Conservation (phyloP, 176 grass and related monocot genomes). For the Thinopyrum elongatum region DNA sequence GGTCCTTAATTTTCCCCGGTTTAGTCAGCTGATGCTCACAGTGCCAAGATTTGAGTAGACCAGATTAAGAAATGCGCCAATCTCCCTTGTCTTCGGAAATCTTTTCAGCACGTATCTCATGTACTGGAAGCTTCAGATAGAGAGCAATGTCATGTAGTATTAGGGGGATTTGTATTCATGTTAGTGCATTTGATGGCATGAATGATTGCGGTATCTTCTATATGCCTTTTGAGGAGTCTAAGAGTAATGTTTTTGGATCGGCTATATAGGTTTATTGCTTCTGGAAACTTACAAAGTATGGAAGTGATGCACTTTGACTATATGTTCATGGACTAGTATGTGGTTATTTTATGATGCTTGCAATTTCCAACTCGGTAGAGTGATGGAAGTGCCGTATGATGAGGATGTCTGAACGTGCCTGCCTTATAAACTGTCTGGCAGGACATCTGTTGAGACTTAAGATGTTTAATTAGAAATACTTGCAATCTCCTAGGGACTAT, state of each 20-base stretch:
- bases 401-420: neutral
- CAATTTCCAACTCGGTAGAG: neutral
- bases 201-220: neutral
- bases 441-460: neutral
- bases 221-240: neutral
- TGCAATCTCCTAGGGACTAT: neutral
- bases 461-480: neutral
- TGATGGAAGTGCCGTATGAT: neutral
- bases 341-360: neutral
- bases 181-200: slow-evolving; percentile 2
- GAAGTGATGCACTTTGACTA: neutral
- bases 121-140: slow-evolving; percentile 20
- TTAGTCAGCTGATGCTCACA: neutral
- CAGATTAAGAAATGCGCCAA: neutral
- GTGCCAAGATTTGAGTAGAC: slow-evolving; percentile 15
- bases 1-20: neutral
- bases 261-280: neutral
- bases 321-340: neutral
- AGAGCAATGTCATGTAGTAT: neutral
- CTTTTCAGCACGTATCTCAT: neutral
- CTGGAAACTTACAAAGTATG: neutral
- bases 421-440: neutral
- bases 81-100: neutral
- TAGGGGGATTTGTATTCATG: neutral
- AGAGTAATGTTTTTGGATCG: neutral